Evolutionary conservation across 352 stramenopile species (phyloP).

Genomic region (Phytophthora europaea): DNA sequence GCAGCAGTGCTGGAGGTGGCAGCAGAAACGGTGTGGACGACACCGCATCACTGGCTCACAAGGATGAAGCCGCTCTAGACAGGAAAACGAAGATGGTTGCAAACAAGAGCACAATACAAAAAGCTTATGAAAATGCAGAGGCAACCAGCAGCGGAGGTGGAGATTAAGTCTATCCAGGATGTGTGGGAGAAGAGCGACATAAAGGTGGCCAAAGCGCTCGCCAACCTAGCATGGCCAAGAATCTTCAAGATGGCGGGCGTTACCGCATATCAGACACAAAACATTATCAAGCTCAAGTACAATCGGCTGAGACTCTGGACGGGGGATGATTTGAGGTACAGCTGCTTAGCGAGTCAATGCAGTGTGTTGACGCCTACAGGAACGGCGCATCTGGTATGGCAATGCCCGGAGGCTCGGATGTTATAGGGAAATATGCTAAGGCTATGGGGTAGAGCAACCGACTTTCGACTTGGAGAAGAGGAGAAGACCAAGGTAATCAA

Average conservation of each 20-base stretch:
- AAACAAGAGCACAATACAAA: background rate
- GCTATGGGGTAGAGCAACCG: background rate
- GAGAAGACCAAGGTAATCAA: background rate
- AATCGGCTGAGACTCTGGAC: background rate
- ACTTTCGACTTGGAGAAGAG: background rate
- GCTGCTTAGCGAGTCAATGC: background rate
- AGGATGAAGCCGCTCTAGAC: background rate
- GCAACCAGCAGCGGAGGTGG: background rate
- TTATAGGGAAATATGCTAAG: background rate
- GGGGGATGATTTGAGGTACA: background rate
- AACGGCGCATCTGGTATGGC: background rate
- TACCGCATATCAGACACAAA: background rate
- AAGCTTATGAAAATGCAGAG: background rate
- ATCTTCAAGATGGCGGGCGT: background rate
- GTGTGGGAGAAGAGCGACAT: background rate
- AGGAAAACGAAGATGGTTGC: background rate
- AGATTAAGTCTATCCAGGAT: background rate
- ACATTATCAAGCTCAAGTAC: background rate
- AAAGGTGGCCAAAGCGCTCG: background rate
- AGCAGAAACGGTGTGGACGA: background rate
- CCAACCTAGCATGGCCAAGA: background rate
- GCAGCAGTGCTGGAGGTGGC: background rate
- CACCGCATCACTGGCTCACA: background rate
- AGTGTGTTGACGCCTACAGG: background rate
- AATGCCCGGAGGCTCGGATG: background rate